Evolutionary conservation across 2,329 filamentous ascomycete genomes (phyloP).

Genomic region (Sphaerulina musiva): DNA sequence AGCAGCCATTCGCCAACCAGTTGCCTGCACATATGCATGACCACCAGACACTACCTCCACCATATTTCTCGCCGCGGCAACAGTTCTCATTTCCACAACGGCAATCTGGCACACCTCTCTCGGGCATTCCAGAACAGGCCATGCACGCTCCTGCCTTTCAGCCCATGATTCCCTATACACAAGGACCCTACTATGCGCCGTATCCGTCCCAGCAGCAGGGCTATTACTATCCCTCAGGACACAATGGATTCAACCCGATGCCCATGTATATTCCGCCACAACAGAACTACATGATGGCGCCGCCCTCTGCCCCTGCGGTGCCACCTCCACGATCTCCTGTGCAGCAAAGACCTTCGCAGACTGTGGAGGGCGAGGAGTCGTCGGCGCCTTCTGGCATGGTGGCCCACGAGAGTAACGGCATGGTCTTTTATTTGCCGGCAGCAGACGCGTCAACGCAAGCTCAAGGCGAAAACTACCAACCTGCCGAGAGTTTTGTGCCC

Average conservation of each 20-base stretch:
- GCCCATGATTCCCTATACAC: slow-evolving; percentile 51
- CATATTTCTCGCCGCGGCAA: slow-evolving; percentile 45
- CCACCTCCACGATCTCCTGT: slow-evolving; percentile 18
- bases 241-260: slow-evolving; percentile 25
- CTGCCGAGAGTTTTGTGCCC: slow-evolving; percentile 33
- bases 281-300: slow-evolving; percentile 32
- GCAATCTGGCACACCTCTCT: slow-evolving; percentile 72
- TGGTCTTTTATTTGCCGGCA: slow-evolving; percentile 72
- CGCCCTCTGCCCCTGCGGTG: slow-evolving; percentile 31
- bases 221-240: slow-evolving; percentile 61
- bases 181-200: slow-evolving; percentile 47
- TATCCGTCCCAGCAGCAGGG: slow-evolving; percentile 50
- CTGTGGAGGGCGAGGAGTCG: slow-evolving; percentile 10
- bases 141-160: slow-evolving; percentile 90
- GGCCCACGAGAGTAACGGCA: slow-evolving; percentile 88
- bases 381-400: slow-evolving; percentile 50
- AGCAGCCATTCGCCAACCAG: slow-evolving; percentile 90
- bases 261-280: slow-evolving; percentile 29
- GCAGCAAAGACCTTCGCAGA: slow-evolving; percentile 19
- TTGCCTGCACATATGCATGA: slow-evolving; percentile 68
- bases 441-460: slow-evolving; percentile 27
- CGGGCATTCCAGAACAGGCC: slow-evolving; percentile 85
- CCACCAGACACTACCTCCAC: slow-evolving; percentile 43
- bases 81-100: slow-evolving; percentile 56
- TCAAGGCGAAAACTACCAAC: slow-evolving; percentile 28